Base-by-base conservation (phyloP, 768 basidiomycete genomes). In the Russula lepida region DNA sequence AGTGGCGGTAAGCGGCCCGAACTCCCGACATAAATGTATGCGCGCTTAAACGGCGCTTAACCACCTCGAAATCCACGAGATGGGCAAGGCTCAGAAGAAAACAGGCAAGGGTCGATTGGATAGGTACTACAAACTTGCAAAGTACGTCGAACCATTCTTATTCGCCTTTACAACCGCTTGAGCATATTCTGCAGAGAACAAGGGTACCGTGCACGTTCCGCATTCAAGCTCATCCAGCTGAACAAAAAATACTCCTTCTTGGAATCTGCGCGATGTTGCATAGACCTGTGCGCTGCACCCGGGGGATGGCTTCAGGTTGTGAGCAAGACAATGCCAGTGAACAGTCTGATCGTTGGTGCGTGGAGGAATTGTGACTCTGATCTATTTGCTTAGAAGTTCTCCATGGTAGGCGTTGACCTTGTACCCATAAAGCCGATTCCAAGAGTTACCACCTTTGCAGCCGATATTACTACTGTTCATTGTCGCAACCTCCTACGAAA, bases 231-330 rank as follows among this genome's bases (percentile, higher is more conserved):
- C 61, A 93, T 99, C 60, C 97, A 99, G 74, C 77, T 99, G 63
- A 98, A 99, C 80, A 94, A 95, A 73, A 99, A 98, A 77, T 99
- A 90, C 75, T 82, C 86, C 17, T 89, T 99, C 71, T 81, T 99
- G 25, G 90, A 94, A 68, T 78, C 82, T 32, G 88, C 93, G 59
- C 80, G 85, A 81, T 98, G 95, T 73, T 91, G 89, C 46, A 95
- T 99, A 68, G 97, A 99, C 81, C 81, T 99, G 33, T 99, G 97
- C 74, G 97, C 97, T 35, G 97, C 97, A 5, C 97, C 97, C 6
- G 97, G 97, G 67, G 97, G 97, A 70, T 99, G 97, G 97, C 79
- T 98, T 9, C 97, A 99, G 73, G 97, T 99, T 19, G 95, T 95
- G 32, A 91, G 86, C 79, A 98, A 97, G 75, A 92, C 94, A 72